phyloP scores from a whole-genome alignment of 495 filamentous ascomycete genomes.

The Beverwykella pulmonaria region DNA sequence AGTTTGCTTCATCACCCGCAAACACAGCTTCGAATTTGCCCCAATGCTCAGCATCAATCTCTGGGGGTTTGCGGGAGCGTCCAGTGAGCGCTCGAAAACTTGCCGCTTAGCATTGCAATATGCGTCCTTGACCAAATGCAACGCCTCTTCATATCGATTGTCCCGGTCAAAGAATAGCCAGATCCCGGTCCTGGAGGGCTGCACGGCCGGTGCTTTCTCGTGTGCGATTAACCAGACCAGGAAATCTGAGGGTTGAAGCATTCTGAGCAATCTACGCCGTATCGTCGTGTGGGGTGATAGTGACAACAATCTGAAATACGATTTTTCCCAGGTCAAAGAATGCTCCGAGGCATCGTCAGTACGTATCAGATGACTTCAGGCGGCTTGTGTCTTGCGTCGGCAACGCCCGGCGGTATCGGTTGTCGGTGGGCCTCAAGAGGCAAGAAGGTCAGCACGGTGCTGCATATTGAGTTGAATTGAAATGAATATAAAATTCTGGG shows the following conservation, averaged over 20 bases:
- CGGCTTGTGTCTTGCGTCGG: conserved; percentile 6
- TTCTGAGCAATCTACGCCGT: conserved; percentile 4
- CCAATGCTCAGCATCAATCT: conserved; percentile 14
- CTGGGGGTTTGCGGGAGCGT: conserved; percentile 4
- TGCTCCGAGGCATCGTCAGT: neutral
- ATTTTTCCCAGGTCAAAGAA: neutral
- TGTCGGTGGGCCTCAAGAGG: neutral
- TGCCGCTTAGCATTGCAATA: conserved; percentile 3
- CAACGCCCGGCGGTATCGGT: conserved; percentile 12
- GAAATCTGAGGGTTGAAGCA: conserved; percentile 10
- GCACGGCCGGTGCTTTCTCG: conserved; percentile 11
- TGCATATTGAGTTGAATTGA: conserved; percentile 33
- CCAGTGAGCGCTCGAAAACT: conserved; percentile 4
- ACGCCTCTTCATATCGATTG: conserved; percentile 27
- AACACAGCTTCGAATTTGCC: conserved; percentile 3
- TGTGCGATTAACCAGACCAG: conserved; percentile 13
- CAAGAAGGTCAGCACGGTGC: conserved; percentile 19
- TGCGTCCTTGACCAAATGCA: conserved; percentile 5
- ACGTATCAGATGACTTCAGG: conserved; percentile 27
- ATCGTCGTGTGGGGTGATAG: conserved; percentile 2
- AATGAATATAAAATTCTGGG: conserved; percentile 33
- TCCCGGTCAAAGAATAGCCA: conserved; percentile 12
- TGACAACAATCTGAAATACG: conserved; percentile 31
- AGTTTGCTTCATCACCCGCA: conserved; percentile 2
- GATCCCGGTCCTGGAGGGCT: conserved; percentile 17